phyloP scores from a whole-genome alignment of 345 rosid genomes.

The Crucihimalaya himalaica region DNA sequence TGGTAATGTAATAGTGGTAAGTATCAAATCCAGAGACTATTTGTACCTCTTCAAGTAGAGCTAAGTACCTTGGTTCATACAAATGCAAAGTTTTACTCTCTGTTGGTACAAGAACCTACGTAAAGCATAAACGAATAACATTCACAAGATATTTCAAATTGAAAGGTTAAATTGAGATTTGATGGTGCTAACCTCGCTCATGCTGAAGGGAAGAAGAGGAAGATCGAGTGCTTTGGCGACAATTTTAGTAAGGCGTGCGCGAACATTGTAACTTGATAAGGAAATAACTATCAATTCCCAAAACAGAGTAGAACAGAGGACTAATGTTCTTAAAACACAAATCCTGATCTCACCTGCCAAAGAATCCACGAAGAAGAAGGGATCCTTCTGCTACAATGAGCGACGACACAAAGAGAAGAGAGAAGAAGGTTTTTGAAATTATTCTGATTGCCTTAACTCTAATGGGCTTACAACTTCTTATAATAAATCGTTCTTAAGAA shows the following conservation, averaged over 20 bases:
- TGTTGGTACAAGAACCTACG: constrained; percentile 74
- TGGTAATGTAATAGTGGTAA: background rate
- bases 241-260: constrained; percentile 1
- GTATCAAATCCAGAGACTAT: background rate
- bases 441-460: too few species aligned
- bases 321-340: too few species aligned
- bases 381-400: too few species aligned
- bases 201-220: constrained; percentile 66
- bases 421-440: too few species aligned
- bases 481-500: too few species aligned
- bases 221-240: constrained; percentile 47
- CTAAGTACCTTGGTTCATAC: constrained; percentile 74
- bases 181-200: constrained; percentile 48
- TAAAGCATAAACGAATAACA: background rate
- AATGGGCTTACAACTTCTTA: too few species aligned
- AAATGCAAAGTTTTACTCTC: constrained; percentile 76
- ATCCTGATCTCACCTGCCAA: too few species aligned
- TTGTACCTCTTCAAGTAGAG: constrained; percentile 78
- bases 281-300: too few species aligned
- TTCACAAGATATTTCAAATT: background rate
- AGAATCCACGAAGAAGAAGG: too few species aligned
- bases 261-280: background rate
- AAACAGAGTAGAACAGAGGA: too few species aligned
- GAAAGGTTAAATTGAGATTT: background rate
- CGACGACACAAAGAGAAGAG: too few species aligned